Evolutionary conservation across 2,329 filamentous ascomycete species (phyloP).

Genomic region (Cercospora sp.): DNA sequence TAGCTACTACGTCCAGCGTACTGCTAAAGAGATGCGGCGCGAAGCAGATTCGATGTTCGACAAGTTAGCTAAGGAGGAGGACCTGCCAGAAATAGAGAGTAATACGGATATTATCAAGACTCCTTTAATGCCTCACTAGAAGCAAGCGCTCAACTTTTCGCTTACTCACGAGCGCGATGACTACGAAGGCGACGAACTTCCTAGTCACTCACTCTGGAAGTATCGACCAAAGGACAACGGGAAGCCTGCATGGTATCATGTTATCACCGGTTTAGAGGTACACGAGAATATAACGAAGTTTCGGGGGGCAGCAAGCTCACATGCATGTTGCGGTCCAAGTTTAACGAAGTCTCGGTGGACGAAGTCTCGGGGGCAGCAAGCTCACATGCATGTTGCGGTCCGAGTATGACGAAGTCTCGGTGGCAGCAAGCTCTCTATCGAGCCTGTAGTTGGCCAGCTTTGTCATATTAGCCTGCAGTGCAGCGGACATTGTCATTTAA

Average conservation of each 20-base stretch:
- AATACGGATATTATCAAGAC: conserved; percentile 61
- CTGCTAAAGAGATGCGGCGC: conserved; percentile 80
- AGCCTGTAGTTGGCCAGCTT: too few relatives aligned
- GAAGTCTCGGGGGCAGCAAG: too few relatives aligned
- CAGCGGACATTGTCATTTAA: too few relatives aligned
- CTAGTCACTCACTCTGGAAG: conserved; percentile 76
- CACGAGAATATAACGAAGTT: too few relatives aligned
- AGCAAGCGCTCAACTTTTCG: conserved; percentile 88
- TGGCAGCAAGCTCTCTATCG: too few relatives aligned
- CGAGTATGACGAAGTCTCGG: too few relatives aligned
- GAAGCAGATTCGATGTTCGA: conserved; percentile 89
- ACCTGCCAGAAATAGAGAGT: conserved; percentile 72
- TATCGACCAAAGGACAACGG: conserved; percentile 58
- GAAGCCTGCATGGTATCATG: conserved; percentile 69
- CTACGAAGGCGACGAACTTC: conserved; percentile 53
- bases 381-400: too few relatives aligned
- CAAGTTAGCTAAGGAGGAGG: conserved; percentile 71
- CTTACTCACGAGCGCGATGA: conserved; percentile 68
- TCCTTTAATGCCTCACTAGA: conserved; percentile 78
- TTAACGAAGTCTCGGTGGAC: too few relatives aligned
- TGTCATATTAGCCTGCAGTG: too few relatives aligned
- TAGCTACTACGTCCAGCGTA: conserved; percentile 55
- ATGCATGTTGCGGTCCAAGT: too few relatives aligned
- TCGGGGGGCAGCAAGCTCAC: too few relatives aligned
- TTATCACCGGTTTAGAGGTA: conserved; percentile 72